Base-by-base conservation (phyloP, 139 green algal genomes). In the Volvox reticuliferus region DNA sequence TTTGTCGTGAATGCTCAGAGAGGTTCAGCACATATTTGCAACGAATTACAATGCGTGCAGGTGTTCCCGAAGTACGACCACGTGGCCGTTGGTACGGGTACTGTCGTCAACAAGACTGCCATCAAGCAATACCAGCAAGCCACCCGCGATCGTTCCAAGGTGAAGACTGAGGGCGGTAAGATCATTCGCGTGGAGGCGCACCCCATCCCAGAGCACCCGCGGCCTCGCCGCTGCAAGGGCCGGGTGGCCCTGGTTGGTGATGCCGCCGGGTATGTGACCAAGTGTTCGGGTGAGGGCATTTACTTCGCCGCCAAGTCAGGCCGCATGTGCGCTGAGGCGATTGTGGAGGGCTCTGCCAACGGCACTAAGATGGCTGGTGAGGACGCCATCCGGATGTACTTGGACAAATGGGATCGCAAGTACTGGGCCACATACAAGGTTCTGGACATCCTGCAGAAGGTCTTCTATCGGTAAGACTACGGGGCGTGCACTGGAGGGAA, bases 371-470 rank as follows among this genome's bases (percentile, higher is more conserved):
- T 99, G 97, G 90, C 93, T 2, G 95, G 96, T 61, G 98, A 99
- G 96, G 92, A 89, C 35, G 98, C 97, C 79, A 95, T 99, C 81
- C 94, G 97, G 65, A 87, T 93, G 62, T 99, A 99, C 97, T 94
- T 99, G 21, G 96, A 98, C 96, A 98, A 99, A 95, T 99, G 94
- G 93, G 98, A 99, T 96, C 95, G 95, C 89, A 99, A 99, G 96
- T 99, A 99, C 96, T 99, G 98, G 98, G 91, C 97, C 93, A 99
- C 98, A 63, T 99, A 99, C 98, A 99, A 99, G 97, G 98, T 99
- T 67, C 96, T 99, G 86, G 98, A 99, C 96, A 99, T 99, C 96
- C 95, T 99, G 91, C 98, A 99, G 96, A 99, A 99, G 97, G 97
- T 99, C 61, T 99, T 99, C 94, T 89, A 89, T 73, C 69, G 85